Evolutionary conservation across 257 asterid genomes (phyloP).

Genomic region (Anisodus tanguticus): DNA sequence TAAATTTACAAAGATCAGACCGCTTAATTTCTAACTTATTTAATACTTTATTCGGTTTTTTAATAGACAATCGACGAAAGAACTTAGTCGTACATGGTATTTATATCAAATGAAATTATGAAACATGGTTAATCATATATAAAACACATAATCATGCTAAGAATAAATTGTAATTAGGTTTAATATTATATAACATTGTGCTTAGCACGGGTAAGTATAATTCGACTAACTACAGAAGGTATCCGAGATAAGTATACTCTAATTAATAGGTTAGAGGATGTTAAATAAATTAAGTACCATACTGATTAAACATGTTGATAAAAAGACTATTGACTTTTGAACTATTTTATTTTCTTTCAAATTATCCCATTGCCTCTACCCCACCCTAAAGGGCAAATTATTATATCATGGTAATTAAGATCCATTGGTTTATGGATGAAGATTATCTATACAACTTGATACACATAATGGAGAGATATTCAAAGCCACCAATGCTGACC

Average conservation of each 20-base stretch:
- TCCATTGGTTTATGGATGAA: neutral
- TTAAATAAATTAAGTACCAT: too few relatives aligned
- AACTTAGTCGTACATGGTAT: too few relatives aligned
- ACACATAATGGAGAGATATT: neutral
- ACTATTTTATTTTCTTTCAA: neutral
- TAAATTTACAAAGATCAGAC: neutral
- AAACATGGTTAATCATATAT: too few relatives aligned
- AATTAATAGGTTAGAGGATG: too few relatives aligned
- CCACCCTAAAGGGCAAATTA: neutral
- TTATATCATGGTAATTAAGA: neutral
- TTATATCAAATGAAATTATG: too few relatives aligned
- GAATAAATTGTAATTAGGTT: too few relatives aligned
- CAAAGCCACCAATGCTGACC: slow-evolving; percentile 59
- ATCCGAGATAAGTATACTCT: too few relatives aligned
- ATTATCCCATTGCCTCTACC: neutral
- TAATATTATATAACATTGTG: too few relatives aligned
- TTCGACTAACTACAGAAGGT: too few relatives aligned
- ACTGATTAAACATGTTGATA: neutral
- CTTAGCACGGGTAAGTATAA: too few relatives aligned
- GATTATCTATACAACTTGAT: neutral
- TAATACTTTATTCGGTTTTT: neutral
- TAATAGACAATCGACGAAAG: neutral
- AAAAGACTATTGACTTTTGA: neutral
- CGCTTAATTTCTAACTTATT: too few relatives aligned
- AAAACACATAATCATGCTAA: too few relatives aligned